These are phyloP conservation scores for Leishmania aethiopica DNA, from an alignment of 208 protist genomes.

Conservation along the genomic window DNA sequence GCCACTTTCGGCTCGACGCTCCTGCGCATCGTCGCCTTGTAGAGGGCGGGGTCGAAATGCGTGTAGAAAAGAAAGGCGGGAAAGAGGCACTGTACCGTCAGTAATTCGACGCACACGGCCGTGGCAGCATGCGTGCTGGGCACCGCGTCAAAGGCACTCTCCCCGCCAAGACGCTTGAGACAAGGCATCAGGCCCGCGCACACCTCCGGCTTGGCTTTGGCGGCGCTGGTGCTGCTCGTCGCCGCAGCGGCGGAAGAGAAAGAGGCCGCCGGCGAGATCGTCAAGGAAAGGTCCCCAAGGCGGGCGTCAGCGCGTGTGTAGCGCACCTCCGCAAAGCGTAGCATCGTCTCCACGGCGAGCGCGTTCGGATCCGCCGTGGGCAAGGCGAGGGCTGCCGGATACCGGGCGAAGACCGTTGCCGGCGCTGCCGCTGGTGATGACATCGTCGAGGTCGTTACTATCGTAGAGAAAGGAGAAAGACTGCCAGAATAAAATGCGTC, in stretches of 20 bases:
- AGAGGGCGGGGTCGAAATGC: conserved; percentile 61
- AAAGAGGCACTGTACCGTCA: conserved; percentile 59
- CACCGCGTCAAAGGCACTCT: conserved; percentile 39
- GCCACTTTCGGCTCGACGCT: conserved; percentile 66
- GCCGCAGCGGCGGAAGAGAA: neutral
- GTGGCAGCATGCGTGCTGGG: conserved; percentile 35
- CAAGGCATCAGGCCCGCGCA: conserved; percentile 45
- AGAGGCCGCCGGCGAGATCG: conserved; percentile 18
- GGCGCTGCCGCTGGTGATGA: neutral
- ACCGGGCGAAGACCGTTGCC: conserved; percentile 28
- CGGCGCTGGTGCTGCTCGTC: neutral
- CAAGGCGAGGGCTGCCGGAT: conserved; percentile 47
- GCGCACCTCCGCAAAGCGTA: conserved; percentile 55
- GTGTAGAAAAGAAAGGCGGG: conserved; percentile 77
- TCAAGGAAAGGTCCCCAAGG: conserved; percentile 31
- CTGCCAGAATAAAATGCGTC: neutral
- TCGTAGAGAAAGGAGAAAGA: neutral
- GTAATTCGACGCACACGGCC: conserved; percentile 46
- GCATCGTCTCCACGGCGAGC: conserved; percentile 68
- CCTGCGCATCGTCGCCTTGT: conserved; percentile 43
- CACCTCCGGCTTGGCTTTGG: conserved; percentile 11
- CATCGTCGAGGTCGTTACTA: neutral
- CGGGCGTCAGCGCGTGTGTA: conserved; percentile 44
- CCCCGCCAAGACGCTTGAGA: conserved; percentile 38
- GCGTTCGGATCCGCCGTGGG: conserved; percentile 74